Evolutionary conservation across 1,284 basidiomycete species (phyloP).

Genomic region (Macrocybe sp.): DNA sequence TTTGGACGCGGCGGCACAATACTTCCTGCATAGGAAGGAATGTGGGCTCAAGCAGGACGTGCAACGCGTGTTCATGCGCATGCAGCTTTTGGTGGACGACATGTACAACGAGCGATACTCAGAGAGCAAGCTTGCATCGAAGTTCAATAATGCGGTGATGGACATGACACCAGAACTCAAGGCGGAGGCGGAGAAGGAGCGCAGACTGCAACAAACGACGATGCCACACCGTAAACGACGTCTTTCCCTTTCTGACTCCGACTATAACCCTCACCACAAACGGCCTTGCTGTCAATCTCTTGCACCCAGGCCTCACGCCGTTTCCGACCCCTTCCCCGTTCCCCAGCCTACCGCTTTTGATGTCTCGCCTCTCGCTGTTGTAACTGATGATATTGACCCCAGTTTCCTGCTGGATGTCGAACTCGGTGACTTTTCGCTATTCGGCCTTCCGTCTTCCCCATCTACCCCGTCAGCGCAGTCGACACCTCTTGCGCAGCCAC

Average conservation of each 20-base stretch:
- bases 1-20: slow-evolving; percentile 5
- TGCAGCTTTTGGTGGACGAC: no score
- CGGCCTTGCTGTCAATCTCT: neutral
- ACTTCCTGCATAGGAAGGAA: slow-evolving; percentile 10
- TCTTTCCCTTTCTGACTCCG: no score
- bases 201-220: neutral
- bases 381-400: no score
- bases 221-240: slow-evolving; percentile 1
- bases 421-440: no score
- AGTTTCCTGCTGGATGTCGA: no score
- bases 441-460: no score
- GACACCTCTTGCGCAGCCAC: no score
- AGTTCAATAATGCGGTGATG: slow-evolving; percentile 22
- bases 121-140: slow-evolving; percentile 21
- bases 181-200: slow-evolving; percentile 1
- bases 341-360: neutral
- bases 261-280: neutral
- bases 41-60: neutral
- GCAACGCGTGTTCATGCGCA: neutral
- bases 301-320: neutral
- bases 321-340: neutral
- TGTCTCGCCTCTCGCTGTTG: no score
- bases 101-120: slow-evolving; percentile 24
- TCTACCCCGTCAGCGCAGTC: no score
- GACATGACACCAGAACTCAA: slow-evolving; percentile 20